These are phyloP conservation scores for Erodium texanum DNA, from an alignment of 441 rosid species.

Conservation along the genomic window DNA sequence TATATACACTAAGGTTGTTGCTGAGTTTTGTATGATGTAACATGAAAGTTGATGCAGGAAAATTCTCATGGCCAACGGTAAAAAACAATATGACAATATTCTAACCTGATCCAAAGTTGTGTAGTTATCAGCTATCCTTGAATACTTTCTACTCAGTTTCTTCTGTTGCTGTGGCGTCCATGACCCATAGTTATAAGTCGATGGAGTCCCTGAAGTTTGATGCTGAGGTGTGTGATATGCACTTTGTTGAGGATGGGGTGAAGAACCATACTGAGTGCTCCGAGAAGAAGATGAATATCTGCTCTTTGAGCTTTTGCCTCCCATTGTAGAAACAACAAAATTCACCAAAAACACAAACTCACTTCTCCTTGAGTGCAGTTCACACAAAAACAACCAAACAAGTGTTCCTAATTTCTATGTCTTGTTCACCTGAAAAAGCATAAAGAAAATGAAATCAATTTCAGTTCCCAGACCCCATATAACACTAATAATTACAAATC, in stretches of 20 bases:
- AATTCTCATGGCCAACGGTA: too few species aligned
- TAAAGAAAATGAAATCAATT: not conserved
- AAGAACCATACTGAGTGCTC: too few species aligned
- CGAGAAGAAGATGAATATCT: constrained; percentile 25
- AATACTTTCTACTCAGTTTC: constrained; percentile 52
- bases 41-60: too few species aligned
- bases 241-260: constrained; percentile 23
- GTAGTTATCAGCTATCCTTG: constrained; percentile 73
- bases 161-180: constrained; percentile 22
- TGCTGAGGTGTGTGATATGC: constrained; percentile 33
- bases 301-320: constrained; percentile 49
- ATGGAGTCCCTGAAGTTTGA: not conserved
- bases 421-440: constrained; percentile 2
- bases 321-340: constrained; percentile 27
- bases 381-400: constrained; percentile 1
- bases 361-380: not conserved
- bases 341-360: not conserved
- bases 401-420: not conserved
- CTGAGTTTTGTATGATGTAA: too few species aligned
- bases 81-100: not conserved
- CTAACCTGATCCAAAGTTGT: constrained; percentile 76
- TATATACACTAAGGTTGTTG: too few species aligned
- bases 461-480: too few species aligned
- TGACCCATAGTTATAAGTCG: too few species aligned
- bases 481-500: too few species aligned